Evolutionary conservation across 768 basidiomycete species (phyloP).

Genomic region (Ephemerocybe angulata): DNA sequence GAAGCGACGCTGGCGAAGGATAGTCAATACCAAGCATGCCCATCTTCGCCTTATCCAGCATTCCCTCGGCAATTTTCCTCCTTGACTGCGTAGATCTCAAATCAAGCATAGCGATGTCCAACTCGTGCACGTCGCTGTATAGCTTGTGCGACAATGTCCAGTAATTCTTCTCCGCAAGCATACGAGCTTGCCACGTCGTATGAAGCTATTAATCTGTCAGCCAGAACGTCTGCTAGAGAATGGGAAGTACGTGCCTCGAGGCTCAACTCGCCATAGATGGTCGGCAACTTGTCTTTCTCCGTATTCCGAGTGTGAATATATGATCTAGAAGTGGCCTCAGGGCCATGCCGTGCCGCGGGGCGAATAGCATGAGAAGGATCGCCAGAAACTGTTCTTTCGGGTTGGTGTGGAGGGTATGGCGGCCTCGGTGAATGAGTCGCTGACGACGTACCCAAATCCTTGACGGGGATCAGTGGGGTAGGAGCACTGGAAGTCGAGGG

Average conservation of each 20-base stretch:
- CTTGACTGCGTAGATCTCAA: conserved; percentile 55
- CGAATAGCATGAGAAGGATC: background rate
- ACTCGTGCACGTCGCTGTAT: conserved; percentile 53
- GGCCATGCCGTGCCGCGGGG: background rate
- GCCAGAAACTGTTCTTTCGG: background rate
- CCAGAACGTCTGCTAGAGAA: background rate
- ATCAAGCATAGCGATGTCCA: conserved; percentile 59
- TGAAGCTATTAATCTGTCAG: background rate
- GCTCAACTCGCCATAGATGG: too few species aligned
- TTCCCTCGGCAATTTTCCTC: conserved; percentile 52
- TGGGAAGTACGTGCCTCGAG: background rate
- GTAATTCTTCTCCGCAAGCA: background rate
- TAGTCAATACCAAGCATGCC: conserved; percentile 60
- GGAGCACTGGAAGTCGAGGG: background rate
- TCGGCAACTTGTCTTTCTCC: too few species aligned
- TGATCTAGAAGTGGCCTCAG: background rate
- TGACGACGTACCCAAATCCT: background rate
- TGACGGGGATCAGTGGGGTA: background rate
- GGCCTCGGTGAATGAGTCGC: background rate
- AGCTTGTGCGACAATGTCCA: background rate
- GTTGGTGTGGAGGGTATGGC: background rate
- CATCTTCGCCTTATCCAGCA: conserved; percentile 57
- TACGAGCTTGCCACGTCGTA: background rate
- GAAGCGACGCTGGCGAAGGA: background rate
- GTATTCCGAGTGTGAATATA: too few species aligned